Base-by-base conservation (phyloP, 208 protist genomes). In the Acanthamoeba royreba region DNA sequence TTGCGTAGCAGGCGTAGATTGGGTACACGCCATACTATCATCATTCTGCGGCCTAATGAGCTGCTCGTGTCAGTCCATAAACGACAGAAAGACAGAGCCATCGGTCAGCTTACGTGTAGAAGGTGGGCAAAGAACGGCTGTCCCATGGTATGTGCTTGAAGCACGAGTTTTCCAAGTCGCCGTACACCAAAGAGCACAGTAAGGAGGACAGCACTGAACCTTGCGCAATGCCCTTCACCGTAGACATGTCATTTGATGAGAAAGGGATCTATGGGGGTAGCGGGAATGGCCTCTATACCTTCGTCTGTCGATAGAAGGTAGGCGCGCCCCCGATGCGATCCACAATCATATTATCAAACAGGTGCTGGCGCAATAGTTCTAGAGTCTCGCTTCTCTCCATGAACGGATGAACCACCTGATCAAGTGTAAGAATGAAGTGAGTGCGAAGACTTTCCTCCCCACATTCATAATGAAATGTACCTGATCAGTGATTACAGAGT, bases 161-260 rank as follows among this genome's bases (percentile, higher is more conserved):
- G 88, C 88, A 93, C n/a, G 40, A 53, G 88, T 74, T 93, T 46
- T 93, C 88, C 61, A 93, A n/a, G n/a, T 93, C 43, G 22, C 88
- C 88, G 38, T 83, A 93, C 15, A 93, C 55, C 25, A 93, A 46
- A 13, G 63, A 83, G 38, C 88, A 93, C 22, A 93, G 61, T 0
- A 93, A 63, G 11, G 88, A 55, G 2, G 88, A 93, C 40, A 93
- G 52, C 31, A 93, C 69, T 25, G 88, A 93, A 11, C 88, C 88
- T 81, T 93, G 88, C 35, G 88, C 63, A 61, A 93, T 93, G 17
- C 88, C 88, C 88, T 93, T 4, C 3, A 33, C 45, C 8, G 40
- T 81, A 33, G 40, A 25, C 40, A 46, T 22, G 69, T n/a, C n/a
- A n/a, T n/a, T n/a, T n/a, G n/a, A n/a, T n/a, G n/a, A n/a, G n/a